Conservation (phyloP, 2,329 filamentous ascomycete genomes). For the Pseudocercospora cruenta region DNA sequence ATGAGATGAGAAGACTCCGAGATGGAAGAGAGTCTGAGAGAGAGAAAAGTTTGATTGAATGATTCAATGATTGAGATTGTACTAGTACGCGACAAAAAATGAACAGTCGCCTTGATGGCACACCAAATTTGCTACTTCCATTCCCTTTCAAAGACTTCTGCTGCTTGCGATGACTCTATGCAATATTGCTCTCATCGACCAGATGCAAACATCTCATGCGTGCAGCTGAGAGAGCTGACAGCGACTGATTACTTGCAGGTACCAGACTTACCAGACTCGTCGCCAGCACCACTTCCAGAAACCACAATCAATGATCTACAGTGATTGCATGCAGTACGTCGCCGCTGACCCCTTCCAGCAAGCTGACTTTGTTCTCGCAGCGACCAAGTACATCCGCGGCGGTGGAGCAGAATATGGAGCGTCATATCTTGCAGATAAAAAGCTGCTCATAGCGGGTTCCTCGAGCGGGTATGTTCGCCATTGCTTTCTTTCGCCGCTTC, state of each 20-base stretch:
- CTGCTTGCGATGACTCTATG: background rate
- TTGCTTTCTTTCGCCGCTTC: background rate
- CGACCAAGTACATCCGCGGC: background rate
- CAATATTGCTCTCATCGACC: background rate
- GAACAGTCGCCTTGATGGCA: conserved; percentile 13
- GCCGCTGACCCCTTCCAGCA: no score
- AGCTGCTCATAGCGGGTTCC: background rate
- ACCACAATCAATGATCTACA: background rate
- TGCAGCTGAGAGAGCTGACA: background rate
- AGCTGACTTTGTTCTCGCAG: no score
- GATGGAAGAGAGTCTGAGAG: background rate
- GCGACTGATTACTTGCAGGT: background rate
- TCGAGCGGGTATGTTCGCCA: background rate
- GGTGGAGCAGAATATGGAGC: no score
- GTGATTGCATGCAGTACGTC: no score
- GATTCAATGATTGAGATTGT: background rate
- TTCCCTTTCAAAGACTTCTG: background rate
- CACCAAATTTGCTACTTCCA: conserved; percentile 1
- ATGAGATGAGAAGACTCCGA: background rate
- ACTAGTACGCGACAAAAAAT: conserved; percentile 9
- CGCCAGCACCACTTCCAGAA: background rate
- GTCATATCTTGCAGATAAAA: background rate
- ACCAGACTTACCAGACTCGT: background rate
- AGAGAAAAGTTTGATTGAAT: conserved; percentile 2
- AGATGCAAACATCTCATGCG: background rate